phyloP scores from a whole-genome alignment of 805 yeast species.

The Wickerhamiella azyma region DNA sequence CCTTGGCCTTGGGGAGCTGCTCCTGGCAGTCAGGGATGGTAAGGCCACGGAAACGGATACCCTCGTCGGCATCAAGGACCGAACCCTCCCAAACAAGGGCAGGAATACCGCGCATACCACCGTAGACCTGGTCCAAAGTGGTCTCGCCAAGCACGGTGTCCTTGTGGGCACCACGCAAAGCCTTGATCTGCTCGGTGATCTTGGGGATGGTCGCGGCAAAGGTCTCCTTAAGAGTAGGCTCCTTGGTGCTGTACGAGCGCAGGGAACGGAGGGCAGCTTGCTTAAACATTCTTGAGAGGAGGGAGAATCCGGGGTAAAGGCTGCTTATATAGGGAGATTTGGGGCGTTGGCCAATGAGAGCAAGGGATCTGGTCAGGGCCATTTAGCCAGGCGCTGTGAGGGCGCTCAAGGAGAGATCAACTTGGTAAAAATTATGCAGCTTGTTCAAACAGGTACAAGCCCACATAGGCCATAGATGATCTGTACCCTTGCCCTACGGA shows the following conservation, averaged over 20 bases:
- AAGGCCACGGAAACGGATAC: conserved; percentile 74
- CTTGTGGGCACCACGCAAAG: conserved; percentile 83
- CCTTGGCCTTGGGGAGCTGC: conserved; percentile 62
- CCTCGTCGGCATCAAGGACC: conserved; percentile 71
- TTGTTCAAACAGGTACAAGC: no score
- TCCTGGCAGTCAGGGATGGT: conserved; percentile 69
- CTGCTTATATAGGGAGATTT: conserved; percentile 3
- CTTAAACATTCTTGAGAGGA: conserved; percentile 1
- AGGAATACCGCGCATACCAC: conserved; percentile 84
- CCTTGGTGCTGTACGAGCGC: conserved; percentile 19
- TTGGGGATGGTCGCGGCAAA: conserved; percentile 86
- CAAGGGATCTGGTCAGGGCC: not conserved
- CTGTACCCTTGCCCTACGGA: no score
- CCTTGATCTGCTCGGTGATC: conserved; percentile 79
- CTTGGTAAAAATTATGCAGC: not conserved
- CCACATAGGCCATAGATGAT: no score
- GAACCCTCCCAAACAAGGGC: conserved; percentile 85
- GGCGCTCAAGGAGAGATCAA: no score
- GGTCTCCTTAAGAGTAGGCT: conserved; percentile 68
- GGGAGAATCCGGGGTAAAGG: conserved; percentile 1
- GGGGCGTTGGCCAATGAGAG: conserved; percentile 5
- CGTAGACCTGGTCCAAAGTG: conserved; percentile 66
- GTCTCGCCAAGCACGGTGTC: conserved; percentile 62
- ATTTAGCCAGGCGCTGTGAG: no score
- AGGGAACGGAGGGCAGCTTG: conserved; percentile 4